Base-by-base conservation (phyloP, 2,329 filamentous ascomycete species). In the Ophiosphaerella narmari region DNA sequence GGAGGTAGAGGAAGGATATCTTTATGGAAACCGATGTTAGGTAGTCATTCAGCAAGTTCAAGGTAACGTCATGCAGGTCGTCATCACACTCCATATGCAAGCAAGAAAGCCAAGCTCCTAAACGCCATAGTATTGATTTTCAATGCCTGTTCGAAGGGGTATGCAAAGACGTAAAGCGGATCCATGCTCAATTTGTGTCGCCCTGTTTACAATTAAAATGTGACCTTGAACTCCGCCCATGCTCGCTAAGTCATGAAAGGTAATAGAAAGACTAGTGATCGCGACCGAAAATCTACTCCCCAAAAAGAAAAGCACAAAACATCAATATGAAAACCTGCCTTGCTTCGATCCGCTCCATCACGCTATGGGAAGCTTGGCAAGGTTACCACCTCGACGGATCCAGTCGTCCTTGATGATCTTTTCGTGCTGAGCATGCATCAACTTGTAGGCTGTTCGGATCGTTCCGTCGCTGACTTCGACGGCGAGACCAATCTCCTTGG, bases 401-500 rank as follows among this genome's bases (percentile, higher is more conserved):
- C 90, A 93, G 52, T 88, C 85, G 43, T 85, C 79, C 60, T 88
- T 86, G 64, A 97, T 84, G 50, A 99, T 77, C 54, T 84, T 81
- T 47, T 93, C 86, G 43, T 86, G 84, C 41, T 88, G 86, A 14
- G 82, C 80, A 70, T 92, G 93, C 41, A 99, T 81, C 66, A 89
- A 86, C 70, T 94, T 94, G 79, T 97, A 99, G 0, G 93, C 92
- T 23, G 90, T 95, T 66, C 95, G 92, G 65, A 99, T 96, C 0
- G 94, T 99, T 47, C 94, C 92, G 68, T 99, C 95, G 71, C 91
- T 97, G 24, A 99, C 94, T 59, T 91, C 90, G 1, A 90, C 91
- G 14, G 94, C 87, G 21, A 76, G 74, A 5, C 91, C 89, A 63
- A 99, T 97, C 54, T 95, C 89, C 73, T 92, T 92, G n/a, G 91